Evolutionary conservation across 257 asterid species (phyloP).

Genomic region (Solanum corneliomulleri): DNA sequence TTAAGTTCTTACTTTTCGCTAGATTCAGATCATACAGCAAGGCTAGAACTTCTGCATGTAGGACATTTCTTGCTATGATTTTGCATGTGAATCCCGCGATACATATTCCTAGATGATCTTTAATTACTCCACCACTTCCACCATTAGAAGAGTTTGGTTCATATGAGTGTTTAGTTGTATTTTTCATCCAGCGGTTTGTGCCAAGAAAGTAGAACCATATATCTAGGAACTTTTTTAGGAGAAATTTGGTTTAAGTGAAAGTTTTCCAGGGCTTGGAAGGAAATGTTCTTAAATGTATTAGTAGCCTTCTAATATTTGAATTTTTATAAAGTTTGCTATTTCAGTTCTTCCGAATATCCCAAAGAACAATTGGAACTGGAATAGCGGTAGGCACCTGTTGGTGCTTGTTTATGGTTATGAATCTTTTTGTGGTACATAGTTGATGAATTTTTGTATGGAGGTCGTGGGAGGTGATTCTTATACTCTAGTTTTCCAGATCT

Average conservation of each 20-base stretch:
- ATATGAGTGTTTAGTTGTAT: neutral
- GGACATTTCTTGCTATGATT: neutral
- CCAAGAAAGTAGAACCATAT: neutral
- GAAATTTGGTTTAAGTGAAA: neutral
- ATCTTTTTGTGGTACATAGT: neutral
- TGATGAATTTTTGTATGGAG: neutral
- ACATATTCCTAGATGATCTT: neutral
- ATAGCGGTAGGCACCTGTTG: neutral
- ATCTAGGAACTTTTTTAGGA: neutral
- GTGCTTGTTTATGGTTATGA: neutral
- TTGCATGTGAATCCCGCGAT: neutral
- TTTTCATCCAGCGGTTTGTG: neutral
- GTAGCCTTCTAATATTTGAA: neutral
- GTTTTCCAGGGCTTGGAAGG: neutral
- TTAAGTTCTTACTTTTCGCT: too few relatives aligned
- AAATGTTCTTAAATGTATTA: neutral
- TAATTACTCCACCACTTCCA: neutral
- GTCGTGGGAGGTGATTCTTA: neutral
- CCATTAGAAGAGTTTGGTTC: neutral
- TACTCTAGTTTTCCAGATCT: neutral
- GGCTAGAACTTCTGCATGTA: neutral
- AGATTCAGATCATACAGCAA: too few relatives aligned
- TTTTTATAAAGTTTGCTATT: too few relatives aligned
- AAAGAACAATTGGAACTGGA: neutral
- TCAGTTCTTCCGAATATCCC: neutral